A percentile compares a stretch with the other conserved stretches of the same genome.
Conservation (phyloP, 208 protist species). For the Trypanosoma lewisi region DNA sequence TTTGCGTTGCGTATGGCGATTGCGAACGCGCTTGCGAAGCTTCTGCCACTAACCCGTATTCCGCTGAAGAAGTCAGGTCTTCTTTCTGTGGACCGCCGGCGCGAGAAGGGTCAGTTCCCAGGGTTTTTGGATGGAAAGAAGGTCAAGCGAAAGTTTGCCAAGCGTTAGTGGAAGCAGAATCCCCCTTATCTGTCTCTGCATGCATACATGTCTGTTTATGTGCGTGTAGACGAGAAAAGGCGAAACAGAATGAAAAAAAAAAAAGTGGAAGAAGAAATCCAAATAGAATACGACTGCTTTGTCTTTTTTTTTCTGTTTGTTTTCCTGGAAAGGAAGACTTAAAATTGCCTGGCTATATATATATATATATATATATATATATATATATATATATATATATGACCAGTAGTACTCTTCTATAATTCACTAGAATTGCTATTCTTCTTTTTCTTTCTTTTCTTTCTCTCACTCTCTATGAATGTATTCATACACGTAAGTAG, state of each 20-base stretch:
- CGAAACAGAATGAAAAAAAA: constrained; percentile 11
- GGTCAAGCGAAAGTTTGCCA: constrained; percentile 81
- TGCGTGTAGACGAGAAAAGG: constrained; percentile 3
- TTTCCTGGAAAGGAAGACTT: background rate
- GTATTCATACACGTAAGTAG: too few relatives aligned
- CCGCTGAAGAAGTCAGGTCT: constrained; percentile 86
- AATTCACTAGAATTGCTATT: too few relatives aligned
- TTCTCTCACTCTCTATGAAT: too few relatives aligned
- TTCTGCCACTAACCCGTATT: constrained; percentile 82
- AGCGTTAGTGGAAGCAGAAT: constrained; percentile 70
- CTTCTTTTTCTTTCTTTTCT: too few relatives aligned
- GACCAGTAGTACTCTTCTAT: too few relatives aligned
- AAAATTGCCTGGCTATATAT: too few relatives aligned
- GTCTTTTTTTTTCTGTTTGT: constrained; percentile 11
- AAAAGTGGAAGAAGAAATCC: background rate
- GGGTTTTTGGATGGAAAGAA: constrained; percentile 86
- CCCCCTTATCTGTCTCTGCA: too few relatives aligned
- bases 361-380: too few relatives aligned
- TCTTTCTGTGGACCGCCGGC: constrained; percentile 80
- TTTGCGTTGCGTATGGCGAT: constrained; percentile 85
- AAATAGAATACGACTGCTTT: background rate
- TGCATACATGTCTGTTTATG: background rate
- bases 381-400: too few relatives aligned
- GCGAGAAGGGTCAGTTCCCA: constrained; percentile 80
- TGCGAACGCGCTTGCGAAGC: constrained; percentile 80